Conservation (phyloP, 306 rosid species). For the Pterocarpus santalinus region DNA sequence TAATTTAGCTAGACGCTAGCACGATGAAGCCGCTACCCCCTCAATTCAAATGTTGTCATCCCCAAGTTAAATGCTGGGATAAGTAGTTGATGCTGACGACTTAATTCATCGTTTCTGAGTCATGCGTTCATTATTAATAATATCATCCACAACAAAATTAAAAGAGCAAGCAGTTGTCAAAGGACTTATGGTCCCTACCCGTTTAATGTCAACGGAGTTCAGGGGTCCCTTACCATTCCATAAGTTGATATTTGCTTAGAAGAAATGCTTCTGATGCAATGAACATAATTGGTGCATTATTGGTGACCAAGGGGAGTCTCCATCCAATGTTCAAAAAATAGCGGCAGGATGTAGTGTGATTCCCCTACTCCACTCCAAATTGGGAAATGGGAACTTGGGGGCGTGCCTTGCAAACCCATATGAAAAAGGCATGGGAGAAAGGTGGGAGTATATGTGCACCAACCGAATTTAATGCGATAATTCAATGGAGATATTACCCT, state of each 20-base stretch:
- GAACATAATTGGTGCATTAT: slow-evolving; percentile 41
- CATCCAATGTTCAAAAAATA: slow-evolving; percentile 14
- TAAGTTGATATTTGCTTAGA: slow-evolving; percentile 24
- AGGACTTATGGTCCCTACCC: slow-evolving; percentile 21
- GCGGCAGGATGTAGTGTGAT: neutral
- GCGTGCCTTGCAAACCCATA: slow-evolving; percentile 36
- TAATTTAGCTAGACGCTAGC: slow-evolving; percentile 41
- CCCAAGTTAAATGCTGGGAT: slow-evolving; percentile 8
- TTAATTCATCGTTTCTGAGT: slow-evolving; percentile 14
- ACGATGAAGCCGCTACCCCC: slow-evolving; percentile 30
- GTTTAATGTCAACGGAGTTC: slow-evolving; percentile 41
- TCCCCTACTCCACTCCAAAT: slow-evolving; percentile 19
- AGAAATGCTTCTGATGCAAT: slow-evolving; percentile 31
- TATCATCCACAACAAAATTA: slow-evolving; percentile 36
- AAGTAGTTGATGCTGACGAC: slow-evolving; percentile 56
- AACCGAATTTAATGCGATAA: slow-evolving; percentile 36
- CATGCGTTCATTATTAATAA: slow-evolving; percentile 37
- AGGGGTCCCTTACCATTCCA: slow-evolving; percentile 43
- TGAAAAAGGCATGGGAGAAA: slow-evolving; percentile 38
- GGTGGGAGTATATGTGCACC: slow-evolving; percentile 6
- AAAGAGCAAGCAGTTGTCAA: slow-evolving; percentile 32
- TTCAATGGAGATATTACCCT: slow-evolving; percentile 18
- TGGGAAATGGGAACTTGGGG: slow-evolving; percentile 29
- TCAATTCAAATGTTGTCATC: slow-evolving; percentile 39
- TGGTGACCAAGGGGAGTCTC: slow-evolving; percentile 38